Conservation (phyloP, 1,284 basidiomycete genomes). For the Papiliotrema laurentii region DNA sequence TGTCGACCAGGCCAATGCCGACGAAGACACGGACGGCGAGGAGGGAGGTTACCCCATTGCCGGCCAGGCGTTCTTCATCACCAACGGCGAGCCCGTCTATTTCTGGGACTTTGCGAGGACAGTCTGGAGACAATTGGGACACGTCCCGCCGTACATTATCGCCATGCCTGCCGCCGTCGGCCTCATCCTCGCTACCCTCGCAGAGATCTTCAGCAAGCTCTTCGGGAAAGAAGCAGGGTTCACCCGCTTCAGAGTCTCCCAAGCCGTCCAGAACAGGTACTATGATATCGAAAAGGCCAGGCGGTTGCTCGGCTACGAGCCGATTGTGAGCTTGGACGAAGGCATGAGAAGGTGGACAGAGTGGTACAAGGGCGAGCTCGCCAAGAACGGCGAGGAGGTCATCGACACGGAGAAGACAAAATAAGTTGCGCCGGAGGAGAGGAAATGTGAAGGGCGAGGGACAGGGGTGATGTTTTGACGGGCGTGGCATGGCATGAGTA, state of each 20-base stretch:
- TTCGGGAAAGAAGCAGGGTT: slow-evolving; percentile 80
- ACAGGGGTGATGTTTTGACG: background rate
- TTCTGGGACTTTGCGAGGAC: slow-evolving; percentile 93
- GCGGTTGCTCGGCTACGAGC: slow-evolving; percentile 87
- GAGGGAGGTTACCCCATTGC: slow-evolving; percentile 73
- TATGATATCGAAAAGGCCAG: slow-evolving; percentile 96
- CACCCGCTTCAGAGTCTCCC: slow-evolving; percentile 80
- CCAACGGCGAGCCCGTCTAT: slow-evolving; percentile 91
- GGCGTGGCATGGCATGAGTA: no score
- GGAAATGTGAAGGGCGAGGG: background rate
- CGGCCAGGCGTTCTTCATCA: slow-evolving; percentile 95
- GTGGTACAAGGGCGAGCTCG: slow-evolving; percentile 41
- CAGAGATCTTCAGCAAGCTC: slow-evolving; percentile 72
- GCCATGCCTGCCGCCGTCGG: slow-evolving; percentile 65
- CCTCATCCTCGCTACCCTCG: slow-evolving; percentile 62
- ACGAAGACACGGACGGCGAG: slow-evolving; percentile 19
- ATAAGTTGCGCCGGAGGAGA: no score
- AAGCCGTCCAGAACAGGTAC: slow-evolving; percentile 64
- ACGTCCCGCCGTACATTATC: slow-evolving; percentile 56
- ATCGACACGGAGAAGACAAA: slow-evolving; percentile 32
- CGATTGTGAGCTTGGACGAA: slow-evolving; percentile 82
- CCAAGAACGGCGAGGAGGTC: slow-evolving; percentile 19
- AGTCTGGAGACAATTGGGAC: slow-evolving; percentile 74
- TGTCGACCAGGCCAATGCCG: slow-evolving; percentile 44
- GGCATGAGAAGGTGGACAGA: slow-evolving; percentile 62